phyloP scores from a whole-genome alignment of 2,329 filamentous ascomycete genomes.

The Taxawa tesnikishii region DNA sequence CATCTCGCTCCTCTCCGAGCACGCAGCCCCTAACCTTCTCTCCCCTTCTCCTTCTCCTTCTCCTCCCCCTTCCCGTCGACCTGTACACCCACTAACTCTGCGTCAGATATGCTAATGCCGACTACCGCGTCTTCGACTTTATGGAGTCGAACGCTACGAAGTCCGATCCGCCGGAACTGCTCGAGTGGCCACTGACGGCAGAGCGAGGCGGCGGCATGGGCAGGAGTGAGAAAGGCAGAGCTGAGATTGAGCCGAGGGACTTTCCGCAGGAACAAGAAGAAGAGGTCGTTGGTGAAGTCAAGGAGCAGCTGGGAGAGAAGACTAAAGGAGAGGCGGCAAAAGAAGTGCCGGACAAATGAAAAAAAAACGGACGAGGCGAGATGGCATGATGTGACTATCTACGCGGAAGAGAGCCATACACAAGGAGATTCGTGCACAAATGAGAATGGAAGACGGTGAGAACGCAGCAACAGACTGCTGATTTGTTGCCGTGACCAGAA shows the following conservation, averaged over 20 bases:
- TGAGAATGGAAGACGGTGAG: no score
- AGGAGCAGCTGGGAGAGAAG: constrained; percentile 8
- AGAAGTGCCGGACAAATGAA: constrained; percentile 9
- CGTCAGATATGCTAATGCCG: constrained; percentile 41
- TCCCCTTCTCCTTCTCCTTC: no score
- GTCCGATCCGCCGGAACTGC: constrained; percentile 24
- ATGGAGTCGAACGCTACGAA: constrained; percentile 20
- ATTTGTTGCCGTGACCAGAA: no score
- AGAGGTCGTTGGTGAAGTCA: constrained; percentile 8
- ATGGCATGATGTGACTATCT: no score
- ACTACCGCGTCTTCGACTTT: constrained; percentile 53
- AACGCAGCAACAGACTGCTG: no score
- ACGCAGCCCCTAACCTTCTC: no score
- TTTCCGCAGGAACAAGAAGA: constrained; percentile 12
- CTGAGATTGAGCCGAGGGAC: constrained; percentile 10
- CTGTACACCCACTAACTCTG: not conserved
- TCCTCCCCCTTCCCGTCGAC: no score
- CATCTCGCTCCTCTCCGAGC: no score
- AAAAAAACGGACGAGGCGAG: no score
- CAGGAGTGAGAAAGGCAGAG: constrained; percentile 28
- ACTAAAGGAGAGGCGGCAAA: constrained; percentile 5
- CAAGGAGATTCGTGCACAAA: no score
- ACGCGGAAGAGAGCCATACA: no score
- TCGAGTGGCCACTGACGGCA: constrained; percentile 38
- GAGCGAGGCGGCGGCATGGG: constrained; percentile 38